These are phyloP conservation scores for Deinandra increscens DNA, from an alignment of 129 eudicot genomes.

Conservation along the genomic window DNA sequence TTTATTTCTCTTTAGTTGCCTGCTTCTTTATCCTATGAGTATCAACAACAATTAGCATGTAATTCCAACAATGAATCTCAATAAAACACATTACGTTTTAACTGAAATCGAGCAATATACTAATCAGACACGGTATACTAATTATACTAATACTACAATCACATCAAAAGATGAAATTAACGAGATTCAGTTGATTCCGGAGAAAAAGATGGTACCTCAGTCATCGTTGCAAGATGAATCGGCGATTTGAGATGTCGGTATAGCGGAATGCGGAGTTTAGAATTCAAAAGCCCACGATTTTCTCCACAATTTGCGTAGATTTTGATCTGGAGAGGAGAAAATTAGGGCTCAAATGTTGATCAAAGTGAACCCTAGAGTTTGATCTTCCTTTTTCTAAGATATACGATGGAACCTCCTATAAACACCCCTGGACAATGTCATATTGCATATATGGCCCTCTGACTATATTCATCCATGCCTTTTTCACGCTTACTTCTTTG, in stretches of 20 bases:
- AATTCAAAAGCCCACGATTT: slow-evolving; percentile 14
- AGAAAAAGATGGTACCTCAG: slow-evolving; percentile 53
- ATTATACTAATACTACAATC: background rate
- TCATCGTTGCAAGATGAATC: slow-evolving; percentile 54
- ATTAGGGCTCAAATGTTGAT: slow-evolving; percentile 25
- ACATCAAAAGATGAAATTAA: background rate
- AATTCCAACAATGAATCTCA: slow-evolving; percentile 2
- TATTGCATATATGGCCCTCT: slow-evolving; percentile 16
- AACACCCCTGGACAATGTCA: slow-evolving; percentile 4
- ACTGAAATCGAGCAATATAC: background rate
- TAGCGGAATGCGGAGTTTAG: background rate
- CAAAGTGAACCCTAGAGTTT: slow-evolving; percentile 21
- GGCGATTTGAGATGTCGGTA: slow-evolving; percentile 14
- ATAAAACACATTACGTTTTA: background rate
- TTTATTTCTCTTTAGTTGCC: background rate
- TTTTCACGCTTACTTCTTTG: too few species aligned
- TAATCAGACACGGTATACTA: background rate
- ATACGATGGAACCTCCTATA: too few species aligned
- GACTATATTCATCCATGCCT: background rate
- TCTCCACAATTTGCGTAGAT: slow-evolving; percentile 25
- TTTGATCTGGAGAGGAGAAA: slow-evolving; percentile 16
- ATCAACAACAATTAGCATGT: slow-evolving; percentile 9
- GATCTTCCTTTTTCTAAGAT: slow-evolving; percentile 14
- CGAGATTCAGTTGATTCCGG: background rate
- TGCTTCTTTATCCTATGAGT: slow-evolving; percentile 6